Evolutionary conservation across 2,329 filamentous ascomycete species (phyloP).

Genomic region (Penicillium griseofulvum): DNA sequence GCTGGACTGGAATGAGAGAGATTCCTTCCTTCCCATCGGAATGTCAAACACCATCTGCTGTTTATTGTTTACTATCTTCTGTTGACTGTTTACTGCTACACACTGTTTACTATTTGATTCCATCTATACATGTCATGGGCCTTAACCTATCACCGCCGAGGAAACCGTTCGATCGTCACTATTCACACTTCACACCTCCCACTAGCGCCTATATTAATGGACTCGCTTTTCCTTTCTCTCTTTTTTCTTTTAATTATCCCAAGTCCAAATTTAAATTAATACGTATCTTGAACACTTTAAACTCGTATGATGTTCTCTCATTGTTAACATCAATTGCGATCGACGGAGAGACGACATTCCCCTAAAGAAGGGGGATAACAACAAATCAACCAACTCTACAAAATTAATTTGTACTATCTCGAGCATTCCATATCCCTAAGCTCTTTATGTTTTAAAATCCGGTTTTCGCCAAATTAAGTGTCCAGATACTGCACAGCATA

Average conservation of each 20-base stretch:
- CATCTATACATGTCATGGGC: neutral
- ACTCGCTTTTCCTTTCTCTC: no score
- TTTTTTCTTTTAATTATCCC: neutral
- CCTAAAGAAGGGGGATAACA: constrained; percentile 5
- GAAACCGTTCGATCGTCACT: neutral
- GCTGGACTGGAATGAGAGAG: constrained; percentile 2
- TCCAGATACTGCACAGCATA: no score
- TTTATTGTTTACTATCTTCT: neutral
- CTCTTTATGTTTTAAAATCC: neutral
- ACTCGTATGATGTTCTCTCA: neutral
- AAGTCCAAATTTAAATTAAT: neutral
- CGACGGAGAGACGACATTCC: neutral
- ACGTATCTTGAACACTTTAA: neutral
- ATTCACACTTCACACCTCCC: neutral
- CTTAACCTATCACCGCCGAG: neutral
- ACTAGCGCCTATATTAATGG: neutral
- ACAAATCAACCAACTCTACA: neutral
- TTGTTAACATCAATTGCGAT: constrained; percentile 2
- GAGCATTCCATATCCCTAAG: constrained; percentile 1
- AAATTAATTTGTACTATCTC: neutral
- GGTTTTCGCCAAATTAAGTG: neutral
- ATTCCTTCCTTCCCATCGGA: constrained; percentile 4
- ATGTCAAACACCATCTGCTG: neutral
- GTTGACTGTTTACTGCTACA: neutral
- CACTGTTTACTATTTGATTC: neutral